Evolutionary conservation across 495 filamentous ascomycete species (phyloP), one percentile per base, ranked within the genome.

Genomic region (Penicillium chermesinum): DNA sequence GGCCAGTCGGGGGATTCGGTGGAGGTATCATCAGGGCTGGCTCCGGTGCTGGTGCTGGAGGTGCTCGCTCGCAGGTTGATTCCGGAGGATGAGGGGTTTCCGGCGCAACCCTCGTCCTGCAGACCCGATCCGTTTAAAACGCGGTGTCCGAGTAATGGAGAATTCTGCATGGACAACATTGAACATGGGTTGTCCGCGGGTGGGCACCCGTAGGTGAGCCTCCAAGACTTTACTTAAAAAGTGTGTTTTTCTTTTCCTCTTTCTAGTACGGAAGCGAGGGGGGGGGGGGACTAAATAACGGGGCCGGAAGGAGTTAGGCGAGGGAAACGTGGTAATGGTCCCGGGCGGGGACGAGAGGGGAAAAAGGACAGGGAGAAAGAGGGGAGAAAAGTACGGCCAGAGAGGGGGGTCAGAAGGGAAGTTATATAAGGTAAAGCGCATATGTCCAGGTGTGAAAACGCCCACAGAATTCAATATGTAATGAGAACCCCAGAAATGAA

Each of bases 91-190:
- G 64, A 50, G 25, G 57, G 44, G 43, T 14, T 50, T 40, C 48
- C 58, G 38, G 42, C n/a, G 36, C 49, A 49, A 34, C 37, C 33
- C 33, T 53, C 44, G 32, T 50, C 45, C 34, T 50, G 45, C 34
- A 53, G 46, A 32, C 42, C 54, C 17, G 55, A 48, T 34, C 52
- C 53, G 43, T 47, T 51, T 16, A 56, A 52, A 39, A 43, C 44
- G 22, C 37, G 41, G 40, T 48, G 59, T 16, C 48, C 30, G 53
- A 62, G 56, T 36, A 52, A 55, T 15, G 53, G 22, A 38, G 61
- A 52, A 30, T 66, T 65, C 54, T 73, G 68, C 70, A 72, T 73
- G 61, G 69, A 71, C 64, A 73, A 66, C 69, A 75, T 72, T 64
- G 61, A 57, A 60, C 44, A 52, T 41, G 34, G 41, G 38, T 44